These are phyloP conservation scores for Lanmaoa rubissima DNA, from an alignment of 768 basidiomycete species.

Conservation along the genomic window DNA sequence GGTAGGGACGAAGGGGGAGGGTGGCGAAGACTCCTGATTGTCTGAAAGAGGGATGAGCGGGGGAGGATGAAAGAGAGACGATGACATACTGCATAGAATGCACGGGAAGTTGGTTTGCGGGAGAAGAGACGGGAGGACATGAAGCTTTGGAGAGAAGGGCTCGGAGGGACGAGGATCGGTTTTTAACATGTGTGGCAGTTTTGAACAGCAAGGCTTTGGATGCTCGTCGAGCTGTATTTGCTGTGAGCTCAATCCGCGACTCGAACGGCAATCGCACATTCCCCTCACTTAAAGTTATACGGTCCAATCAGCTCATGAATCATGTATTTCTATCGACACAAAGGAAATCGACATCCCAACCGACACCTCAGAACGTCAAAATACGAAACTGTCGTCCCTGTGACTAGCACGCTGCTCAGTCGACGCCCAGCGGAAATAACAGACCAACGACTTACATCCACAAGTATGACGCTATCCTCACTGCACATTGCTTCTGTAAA, in stretches of 20 bases:
- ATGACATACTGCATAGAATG: constrained; percentile 54
- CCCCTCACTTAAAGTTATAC: constrained; percentile 10
- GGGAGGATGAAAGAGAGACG: neutral
- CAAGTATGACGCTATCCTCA: constrained; percentile 54
- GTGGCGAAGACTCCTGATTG: constrained; percentile 31
- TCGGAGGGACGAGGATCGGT: neutral
- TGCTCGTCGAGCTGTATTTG: constrained; percentile 26
- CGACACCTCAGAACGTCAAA: constrained; percentile 25
- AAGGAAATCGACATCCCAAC: neutral
- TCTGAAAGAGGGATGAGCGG: constrained; percentile 29
- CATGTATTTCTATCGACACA: neutral
- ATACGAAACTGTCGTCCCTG: constrained; percentile 26
- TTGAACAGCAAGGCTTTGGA: constrained; percentile 11
- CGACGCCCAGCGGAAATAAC: neutral
- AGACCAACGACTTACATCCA: constrained; percentile 38
- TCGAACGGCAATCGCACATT: constrained; percentile 22
- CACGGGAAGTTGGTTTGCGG: constrained; percentile 43
- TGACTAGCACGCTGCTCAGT: constrained; percentile 14
- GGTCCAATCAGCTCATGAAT: no score
- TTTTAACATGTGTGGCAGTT: constrained; percentile 24
- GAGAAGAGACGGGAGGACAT: constrained; percentile 33
- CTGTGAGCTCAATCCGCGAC: constrained; percentile 29
- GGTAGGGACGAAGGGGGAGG: constrained; percentile 3
- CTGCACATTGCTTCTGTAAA: constrained; percentile 47
- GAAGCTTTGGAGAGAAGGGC: neutral